Evolutionary conservation across 2,329 filamentous ascomycete species (phyloP), one percentile per base, ranked within the genome.

Genomic region (Colletotrichum paranaense): DNA sequence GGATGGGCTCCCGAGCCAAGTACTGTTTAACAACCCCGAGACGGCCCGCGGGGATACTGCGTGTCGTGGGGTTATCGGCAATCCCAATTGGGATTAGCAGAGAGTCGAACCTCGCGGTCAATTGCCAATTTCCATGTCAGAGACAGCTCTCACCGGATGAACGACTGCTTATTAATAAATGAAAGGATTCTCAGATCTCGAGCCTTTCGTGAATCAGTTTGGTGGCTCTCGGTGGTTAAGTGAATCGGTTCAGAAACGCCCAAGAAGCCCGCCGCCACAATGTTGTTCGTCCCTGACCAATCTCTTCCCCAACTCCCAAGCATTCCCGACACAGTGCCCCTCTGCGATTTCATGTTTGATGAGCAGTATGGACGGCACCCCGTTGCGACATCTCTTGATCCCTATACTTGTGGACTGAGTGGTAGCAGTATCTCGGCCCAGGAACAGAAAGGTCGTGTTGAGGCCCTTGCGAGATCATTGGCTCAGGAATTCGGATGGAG

Each of bases 331-430:
- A 88, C 89, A 24, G 87, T 94, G 67, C 86, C 93, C 0, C 86
- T 95, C 69, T 86, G 87, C 78, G 90, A 94, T 62, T 95, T 95
- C 81, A 91, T 94, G 83, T 87, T 93, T 62, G 87, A 91, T 76
- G 92, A 94, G 78, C 83, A 86, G 71, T 89, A 93, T 81, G 92
- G 92, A 56, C 88, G 93, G 69, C 82, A 53, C 72, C 86, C 92
- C 5, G 82, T 92, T 3, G 85, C 86, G 22, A 84, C 87, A 74
- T 92, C 93, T 5, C 85, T 85, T 67, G 86, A 91, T 56, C 92
- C 93, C 1, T 95, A 92, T 80, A 93, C 91, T n/a, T 94, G 92
- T 78, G 93, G 42, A 19, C 6, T 46, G 42, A 46, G 42, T 46
- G 42, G 42, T 3, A 19, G 16, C 42, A 46, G 92, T 7, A 75